Percentiles rank a stretch among this genome's conserved stretches.
Evolutionary conservation across 2,329 filamentous ascomycete genomes (phyloP).

Genomic region (Colletotrichum lini): DNA sequence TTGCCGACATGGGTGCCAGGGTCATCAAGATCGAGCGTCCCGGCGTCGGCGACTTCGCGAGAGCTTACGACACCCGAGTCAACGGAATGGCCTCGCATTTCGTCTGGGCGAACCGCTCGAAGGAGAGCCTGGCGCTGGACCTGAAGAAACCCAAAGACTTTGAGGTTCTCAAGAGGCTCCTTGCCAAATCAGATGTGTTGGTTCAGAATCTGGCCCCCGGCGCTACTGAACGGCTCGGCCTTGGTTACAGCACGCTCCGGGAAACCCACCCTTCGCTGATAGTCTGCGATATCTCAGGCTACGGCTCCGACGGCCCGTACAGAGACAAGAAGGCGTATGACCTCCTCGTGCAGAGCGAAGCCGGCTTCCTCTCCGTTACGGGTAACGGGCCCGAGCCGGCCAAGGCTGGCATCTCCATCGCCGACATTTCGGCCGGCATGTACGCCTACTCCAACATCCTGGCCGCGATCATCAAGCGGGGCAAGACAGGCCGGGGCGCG

Average conservation of each 20-base stretch:
- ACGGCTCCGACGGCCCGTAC: constrained; percentile 66
- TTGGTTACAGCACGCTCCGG: constrained; percentile 61
- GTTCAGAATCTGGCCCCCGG: constrained; percentile 69
- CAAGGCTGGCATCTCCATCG: constrained; percentile 69
- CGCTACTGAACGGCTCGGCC: constrained; percentile 61
- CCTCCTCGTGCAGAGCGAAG: constrained; percentile 68
- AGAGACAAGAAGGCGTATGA: constrained; percentile 70
- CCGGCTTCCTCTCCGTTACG: constrained; percentile 66
- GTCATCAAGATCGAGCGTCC: constrained; percentile 70
- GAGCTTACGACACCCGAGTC: constrained; percentile 65
- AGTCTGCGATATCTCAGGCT: constrained; percentile 69
- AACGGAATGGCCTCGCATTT: constrained; percentile 67
- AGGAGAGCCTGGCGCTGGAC: constrained; percentile 66
- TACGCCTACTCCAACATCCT: constrained; percentile 67
- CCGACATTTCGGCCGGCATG: constrained; percentile 67
- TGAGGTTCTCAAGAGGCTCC: constrained; percentile 57
- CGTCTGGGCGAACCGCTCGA: constrained; percentile 69
- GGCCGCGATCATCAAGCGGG: constrained; percentile 63
- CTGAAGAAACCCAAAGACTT: constrained; percentile 62
- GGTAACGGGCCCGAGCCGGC: constrained; percentile 59
- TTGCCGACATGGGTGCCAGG: constrained; percentile 67
- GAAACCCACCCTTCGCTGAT: constrained; percentile 60
- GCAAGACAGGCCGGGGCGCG: constrained; percentile 63
- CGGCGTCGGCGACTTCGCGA: constrained; percentile 66
- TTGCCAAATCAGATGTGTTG: constrained; percentile 63